Conservation (phyloP, 768 basidiomycete species). For the Albatrellus ellisii region DNA sequence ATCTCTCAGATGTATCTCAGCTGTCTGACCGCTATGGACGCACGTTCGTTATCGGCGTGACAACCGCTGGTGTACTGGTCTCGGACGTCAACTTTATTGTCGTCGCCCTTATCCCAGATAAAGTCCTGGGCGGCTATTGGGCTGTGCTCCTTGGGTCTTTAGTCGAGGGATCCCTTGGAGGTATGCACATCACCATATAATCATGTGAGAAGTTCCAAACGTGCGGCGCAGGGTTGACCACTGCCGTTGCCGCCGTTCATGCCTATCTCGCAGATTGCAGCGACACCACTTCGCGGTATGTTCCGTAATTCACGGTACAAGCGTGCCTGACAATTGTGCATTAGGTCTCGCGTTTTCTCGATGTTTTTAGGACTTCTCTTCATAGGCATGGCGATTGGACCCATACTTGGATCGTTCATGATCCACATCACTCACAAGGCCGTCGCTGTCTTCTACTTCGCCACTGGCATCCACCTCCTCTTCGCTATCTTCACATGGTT, state of each 20-base stretch:
- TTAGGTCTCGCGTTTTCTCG: slow-evolving; percentile 3
- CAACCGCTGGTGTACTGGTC: neutral
- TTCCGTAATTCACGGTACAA: too few relatives aligned
- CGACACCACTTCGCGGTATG: slow-evolving; percentile 2
- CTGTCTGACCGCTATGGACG: slow-evolving; percentile 5
- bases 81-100: neutral
- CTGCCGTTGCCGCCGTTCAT: neutral
- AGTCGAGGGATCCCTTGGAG: slow-evolving; percentile 3
- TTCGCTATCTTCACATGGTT: neutral
- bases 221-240: neutral
- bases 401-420: neutral
- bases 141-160: neutral
- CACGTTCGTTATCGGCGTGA: neutral
- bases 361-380: slow-evolving; percentile 3
- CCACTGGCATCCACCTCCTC: neutral
- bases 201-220: neutral
- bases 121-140: slow-evolving; percentile 3
- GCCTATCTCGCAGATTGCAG: slow-evolving; percentile 4
- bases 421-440: neutral
- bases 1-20: neutral
- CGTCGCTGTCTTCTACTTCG: slow-evolving; percentile 1
- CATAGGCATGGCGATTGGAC: slow-evolving; percentile 1
- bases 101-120: neutral
- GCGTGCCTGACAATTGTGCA: neutral
- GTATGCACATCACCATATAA: neutral